Evolutionary conservation across 2,329 filamentous ascomycete species (phyloP).

Genomic region (Colletotrichum navitas): DNA sequence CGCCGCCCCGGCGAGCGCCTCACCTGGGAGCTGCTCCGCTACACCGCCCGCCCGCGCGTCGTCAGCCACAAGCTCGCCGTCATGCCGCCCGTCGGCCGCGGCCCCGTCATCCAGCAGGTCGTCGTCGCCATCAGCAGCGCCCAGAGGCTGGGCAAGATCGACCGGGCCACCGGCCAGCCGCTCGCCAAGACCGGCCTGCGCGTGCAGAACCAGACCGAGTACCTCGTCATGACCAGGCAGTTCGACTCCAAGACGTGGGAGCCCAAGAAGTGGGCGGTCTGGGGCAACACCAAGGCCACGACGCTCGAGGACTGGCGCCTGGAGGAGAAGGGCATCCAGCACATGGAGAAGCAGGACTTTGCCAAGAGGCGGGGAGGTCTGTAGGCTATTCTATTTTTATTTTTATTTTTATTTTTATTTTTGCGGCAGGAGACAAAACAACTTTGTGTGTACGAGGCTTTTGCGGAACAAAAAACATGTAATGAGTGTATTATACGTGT

Average conservation of each 20-base stretch:
- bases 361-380: constrained; percentile 25
- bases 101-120: constrained; percentile 64
- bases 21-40: constrained; percentile 67
- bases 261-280: constrained; percentile 70
- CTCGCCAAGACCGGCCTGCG: constrained; percentile 58
- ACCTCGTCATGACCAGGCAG: constrained; percentile 70
- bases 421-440: not conserved
- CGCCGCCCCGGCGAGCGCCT: constrained; percentile 61
- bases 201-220: constrained; percentile 70
- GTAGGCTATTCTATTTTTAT: constrained; percentile 16
- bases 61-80: constrained; percentile 66
- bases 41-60: constrained; percentile 64
- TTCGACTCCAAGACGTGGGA: constrained; percentile 61
- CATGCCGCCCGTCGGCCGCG: constrained; percentile 55
- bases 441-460: constrained; percentile 35
- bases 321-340: constrained; percentile 52
- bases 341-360: constrained; percentile 45
- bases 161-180: constrained; percentile 49
- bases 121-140: constrained; percentile 71
- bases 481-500: constrained; percentile 42
- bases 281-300: constrained; percentile 72
- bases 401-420: no score
- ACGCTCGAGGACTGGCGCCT: constrained; percentile 57
- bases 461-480: constrained; percentile 36
- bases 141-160: constrained; percentile 64